phyloP scores from a whole-genome alignment of 2,329 filamentous ascomycete genomes.

The Byssothecium circinans region DNA sequence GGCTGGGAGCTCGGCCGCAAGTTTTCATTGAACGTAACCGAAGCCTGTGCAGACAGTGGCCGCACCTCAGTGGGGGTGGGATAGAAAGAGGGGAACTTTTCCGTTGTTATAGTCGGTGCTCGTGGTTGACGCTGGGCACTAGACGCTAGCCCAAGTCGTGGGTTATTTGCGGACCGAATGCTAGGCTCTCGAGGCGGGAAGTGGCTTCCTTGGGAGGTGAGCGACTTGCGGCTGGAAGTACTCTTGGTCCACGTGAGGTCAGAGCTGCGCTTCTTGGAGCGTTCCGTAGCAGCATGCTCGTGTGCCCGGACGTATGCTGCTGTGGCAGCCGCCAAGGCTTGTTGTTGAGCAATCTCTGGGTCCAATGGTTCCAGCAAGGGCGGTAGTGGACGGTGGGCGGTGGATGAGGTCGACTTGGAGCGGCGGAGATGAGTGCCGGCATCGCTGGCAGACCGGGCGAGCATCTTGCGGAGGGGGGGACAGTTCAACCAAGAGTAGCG shows the following conservation, averaged over 20 bases:
- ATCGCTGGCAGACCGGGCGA: constrained; percentile 41
- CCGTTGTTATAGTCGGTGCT: constrained; percentile 13
- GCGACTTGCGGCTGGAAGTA: constrained; percentile 37
- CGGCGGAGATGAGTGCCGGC: constrained; percentile 41
- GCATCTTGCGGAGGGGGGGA: constrained; percentile 23
- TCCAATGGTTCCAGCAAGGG: constrained; percentile 24
- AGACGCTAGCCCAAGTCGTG: constrained; percentile 13
- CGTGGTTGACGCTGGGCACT: constrained; percentile 15
- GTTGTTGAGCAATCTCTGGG: constrained; percentile 33
- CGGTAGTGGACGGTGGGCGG: constrained; percentile 26
- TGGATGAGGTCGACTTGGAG: constrained; percentile 42
- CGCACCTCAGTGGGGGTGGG: constrained; percentile 17
- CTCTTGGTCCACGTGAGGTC: constrained; percentile 35
- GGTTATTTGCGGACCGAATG: constrained; percentile 25
- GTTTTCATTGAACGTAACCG: constrained; percentile 26
- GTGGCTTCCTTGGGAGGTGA: constrained; percentile 39
- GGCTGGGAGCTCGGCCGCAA: constrained; percentile 29
- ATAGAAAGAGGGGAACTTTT: constrained; percentile 26
- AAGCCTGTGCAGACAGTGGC: constrained; percentile 24
- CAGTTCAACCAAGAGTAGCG: background rate
- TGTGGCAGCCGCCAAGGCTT: constrained; percentile 43
- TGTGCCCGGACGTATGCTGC: constrained; percentile 40
- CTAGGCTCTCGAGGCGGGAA: constrained; percentile 40
- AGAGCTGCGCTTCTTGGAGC: constrained; percentile 17
- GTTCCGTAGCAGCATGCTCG: constrained; percentile 19